phyloP scores from a whole-genome alignment of 1,284 basidiomycete genomes.

The Inonotus hispidus region DNA sequence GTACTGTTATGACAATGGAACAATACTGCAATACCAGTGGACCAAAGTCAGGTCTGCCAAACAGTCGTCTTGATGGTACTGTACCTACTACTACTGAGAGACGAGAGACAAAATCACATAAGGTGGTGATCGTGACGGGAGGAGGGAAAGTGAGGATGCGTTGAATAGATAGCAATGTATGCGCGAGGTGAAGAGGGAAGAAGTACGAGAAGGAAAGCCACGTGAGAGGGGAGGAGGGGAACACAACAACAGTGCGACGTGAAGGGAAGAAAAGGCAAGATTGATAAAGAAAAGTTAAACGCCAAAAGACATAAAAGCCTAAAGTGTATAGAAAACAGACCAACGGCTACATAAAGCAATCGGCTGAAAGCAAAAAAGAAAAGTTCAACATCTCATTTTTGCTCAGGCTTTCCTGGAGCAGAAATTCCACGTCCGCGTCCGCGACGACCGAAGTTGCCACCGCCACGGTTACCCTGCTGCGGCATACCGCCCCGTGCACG shows the following conservation, averaged over 20 bases:
- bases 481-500: conserved; percentile 20
- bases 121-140: neutral
- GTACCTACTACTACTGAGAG: neutral
- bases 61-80: neutral
- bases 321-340: conserved; percentile 7
- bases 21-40: no score
- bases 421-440: conserved; percentile 10
- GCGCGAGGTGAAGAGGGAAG: neutral
- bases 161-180: conserved; percentile 11
- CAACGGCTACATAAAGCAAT: neutral
- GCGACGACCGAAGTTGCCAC: conserved; percentile 11
- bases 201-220: conserved; percentile 1
- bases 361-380: neutral
- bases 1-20: no score
- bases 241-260: conserved; percentile 12
- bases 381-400: conserved; percentile 11
- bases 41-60: no score
- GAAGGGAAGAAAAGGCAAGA: conserved; percentile 20
- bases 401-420: neutral
- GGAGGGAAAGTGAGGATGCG: neutral
- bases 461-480: conserved; percentile 3
- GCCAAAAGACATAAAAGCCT: neutral
- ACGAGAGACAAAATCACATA: neutral
- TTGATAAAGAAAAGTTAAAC: conserved; percentile 11
- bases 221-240: conserved; percentile 8